Evolutionary conservation across 2,329 filamentous ascomycete genomes (phyloP), one percentile per base, ranked within the genome.

Genomic region (Coniochaeta hoffmannii): DNA sequence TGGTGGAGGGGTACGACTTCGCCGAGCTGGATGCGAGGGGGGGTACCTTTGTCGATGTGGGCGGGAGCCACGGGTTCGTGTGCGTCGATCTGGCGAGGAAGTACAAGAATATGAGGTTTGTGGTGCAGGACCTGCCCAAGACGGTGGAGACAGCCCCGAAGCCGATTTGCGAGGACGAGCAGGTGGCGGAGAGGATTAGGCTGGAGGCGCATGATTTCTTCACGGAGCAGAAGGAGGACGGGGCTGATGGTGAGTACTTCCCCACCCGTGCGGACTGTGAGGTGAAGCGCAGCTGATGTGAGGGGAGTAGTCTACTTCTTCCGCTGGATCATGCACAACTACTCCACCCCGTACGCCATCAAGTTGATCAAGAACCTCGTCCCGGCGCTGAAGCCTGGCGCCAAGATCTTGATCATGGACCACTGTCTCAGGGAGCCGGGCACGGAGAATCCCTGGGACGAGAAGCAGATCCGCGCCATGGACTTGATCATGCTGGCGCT

Each of bases 321-420:
- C 66, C 77, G 80, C 50, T 78, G 77, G 73, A 83, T 86, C 58
- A 66, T 86, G 8, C 81, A 86, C 64, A 83, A 86, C 68, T 82
- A 82, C 69, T 77, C 80, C 0, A 81, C 81, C 14, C 73, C 74
- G 2, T 78, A 81, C 55, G 74, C 75, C 4, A 62, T 76, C 46
- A 70, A 71, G 46, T 77, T 83, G 36, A 67, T 79, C 35, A 71
- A 72, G 57, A 75, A 73, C 19, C 69, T 85, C 9, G 67, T 81
- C 2, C 80, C 81, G 1, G 75, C 80, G 32, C 66, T 85, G 53
- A 79, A 83, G 65, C 74, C 78, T 1, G 76, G 82, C 17, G 73
- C 79, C 11, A 69, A 74, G 50, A 64, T 85, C 57, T 51, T 69
- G 28, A 73, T 73, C 38, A 73, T 73, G 56, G 71, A 73, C 61